Conservation (phyloP, 2,329 filamentous ascomycete species). For the Colletotrichum musicola region DNA sequence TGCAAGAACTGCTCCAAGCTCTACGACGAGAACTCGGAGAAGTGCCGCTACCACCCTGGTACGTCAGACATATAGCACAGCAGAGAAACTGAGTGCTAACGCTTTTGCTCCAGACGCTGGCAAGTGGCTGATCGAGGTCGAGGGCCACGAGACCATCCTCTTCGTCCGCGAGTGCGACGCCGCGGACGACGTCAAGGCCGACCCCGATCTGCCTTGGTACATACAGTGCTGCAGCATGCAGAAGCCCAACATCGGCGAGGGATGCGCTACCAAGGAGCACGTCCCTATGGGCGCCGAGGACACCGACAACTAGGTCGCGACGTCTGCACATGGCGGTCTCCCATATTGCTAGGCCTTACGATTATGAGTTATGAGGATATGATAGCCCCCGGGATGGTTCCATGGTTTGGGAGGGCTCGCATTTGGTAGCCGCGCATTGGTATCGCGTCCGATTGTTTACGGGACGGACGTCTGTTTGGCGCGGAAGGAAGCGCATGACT, state of each 20-base stretch:
- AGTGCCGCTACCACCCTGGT: conserved; percentile 19
- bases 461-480: not conserved
- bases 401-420: not conserved
- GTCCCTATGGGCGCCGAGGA: conserved; percentile 4
- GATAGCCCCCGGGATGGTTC: not conserved
- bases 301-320: not conserved
- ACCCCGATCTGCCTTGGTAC: conserved; percentile 1
- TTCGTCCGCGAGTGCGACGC: conserved; percentile 12
- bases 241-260: conserved; percentile 1
- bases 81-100: not conserved
- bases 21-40: conserved; percentile 15
- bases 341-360: not conserved
- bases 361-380: not conserved
- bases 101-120: conserved; percentile 3
- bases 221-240: conserved; percentile 20
- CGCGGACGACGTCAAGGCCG: conserved; percentile 8
- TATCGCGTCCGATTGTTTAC: not conserved
- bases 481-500: not conserved
- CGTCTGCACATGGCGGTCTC: no score
- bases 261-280: conserved; percentile 8
- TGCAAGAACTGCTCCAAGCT: conserved; percentile 16
- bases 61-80: not conserved
- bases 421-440: not conserved
- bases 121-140: conserved; percentile 28
- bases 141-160: conserved; percentile 1